Conservation (phyloP, 2,329 filamentous ascomycete species). For the Alternaria longipes region DNA sequence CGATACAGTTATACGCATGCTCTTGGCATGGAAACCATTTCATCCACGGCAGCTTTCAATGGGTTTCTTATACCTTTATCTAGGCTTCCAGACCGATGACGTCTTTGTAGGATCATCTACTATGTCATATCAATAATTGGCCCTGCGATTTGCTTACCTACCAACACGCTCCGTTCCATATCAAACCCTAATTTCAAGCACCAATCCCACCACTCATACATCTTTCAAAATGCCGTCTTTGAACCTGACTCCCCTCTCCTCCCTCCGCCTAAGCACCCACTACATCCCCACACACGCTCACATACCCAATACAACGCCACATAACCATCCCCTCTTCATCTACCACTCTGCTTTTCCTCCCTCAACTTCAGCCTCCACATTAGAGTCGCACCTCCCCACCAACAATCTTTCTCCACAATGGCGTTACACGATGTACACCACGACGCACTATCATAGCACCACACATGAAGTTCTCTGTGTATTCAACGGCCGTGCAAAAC, state of each 20-base stretch:
- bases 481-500: conserved; percentile 63
- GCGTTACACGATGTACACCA: conserved; percentile 74
- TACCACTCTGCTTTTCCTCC: conserved; percentile 68
- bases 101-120: neutral
- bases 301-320: conserved; percentile 72
- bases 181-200: neutral
- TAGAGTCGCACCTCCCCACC: conserved; percentile 65
- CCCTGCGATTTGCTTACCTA: too few relatives aligned
- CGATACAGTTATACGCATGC: neutral
- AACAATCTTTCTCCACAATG: conserved; percentile 68
- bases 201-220: neutral
- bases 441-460: conserved; percentile 73
- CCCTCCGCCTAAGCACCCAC: conserved; percentile 66
- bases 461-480: conserved; percentile 73
- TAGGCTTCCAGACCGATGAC: conserved; percentile 1
- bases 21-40: neutral
- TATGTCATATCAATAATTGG: neutral
- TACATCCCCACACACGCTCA: conserved; percentile 66
- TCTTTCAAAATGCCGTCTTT: conserved; percentile 24
- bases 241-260: conserved; percentile 56
- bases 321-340: conserved; percentile 70
- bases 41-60: neutral
- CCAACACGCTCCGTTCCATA: neutral
- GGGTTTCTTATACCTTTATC: neutral
- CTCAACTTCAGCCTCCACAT: conserved; percentile 55